phyloP scores from a whole-genome alignment of 768 basidiomycete genomes.

The Suillus occidentalis region DNA sequence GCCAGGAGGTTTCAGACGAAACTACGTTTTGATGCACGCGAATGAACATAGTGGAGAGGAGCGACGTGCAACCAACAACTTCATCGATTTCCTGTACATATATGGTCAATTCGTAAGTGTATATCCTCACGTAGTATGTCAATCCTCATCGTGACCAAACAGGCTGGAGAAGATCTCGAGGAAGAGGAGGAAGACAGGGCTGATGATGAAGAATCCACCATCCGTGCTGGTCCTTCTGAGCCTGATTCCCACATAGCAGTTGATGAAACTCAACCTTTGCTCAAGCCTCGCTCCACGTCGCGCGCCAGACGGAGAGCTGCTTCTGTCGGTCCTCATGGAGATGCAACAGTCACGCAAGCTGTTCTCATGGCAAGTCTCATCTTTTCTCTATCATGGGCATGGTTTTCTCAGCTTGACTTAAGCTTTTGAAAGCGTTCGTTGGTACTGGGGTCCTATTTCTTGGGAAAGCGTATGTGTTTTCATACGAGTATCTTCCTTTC shows the following conservation, averaged over 20 bases:
- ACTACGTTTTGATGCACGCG: constrained; percentile 76
- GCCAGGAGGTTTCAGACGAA: constrained; percentile 91
- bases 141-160: constrained; percentile 12
- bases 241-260: constrained; percentile 5
- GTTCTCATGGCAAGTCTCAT: constrained; percentile 75
- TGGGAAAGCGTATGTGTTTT: constrained; percentile 77
- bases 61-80: constrained; percentile 70
- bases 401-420: constrained; percentile 5
- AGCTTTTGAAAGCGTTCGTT: constrained; percentile 92
- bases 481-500: neutral
- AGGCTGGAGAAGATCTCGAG: constrained; percentile 92
- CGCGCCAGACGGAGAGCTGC: constrained; percentile 52
- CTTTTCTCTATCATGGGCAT: neutral
- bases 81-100: constrained; percentile 91
- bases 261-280: constrained; percentile 58
- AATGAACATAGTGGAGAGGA: constrained; percentile 65
- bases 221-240: constrained; percentile 21
- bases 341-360: constrained; percentile 89
- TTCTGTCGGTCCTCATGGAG: constrained; percentile 70
- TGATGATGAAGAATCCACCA: constrained; percentile 53
- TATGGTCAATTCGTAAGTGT: constrained; percentile 93
- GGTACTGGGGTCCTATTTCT: constrained; percentile 96
- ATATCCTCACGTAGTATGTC: neutral
- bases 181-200: constrained; percentile 78
- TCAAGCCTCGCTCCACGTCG: constrained; percentile 48